These are phyloP conservation scores for Camelina neglecta DNA, from an alignment of 345 rosid genomes.

Conservation along the genomic window DNA sequence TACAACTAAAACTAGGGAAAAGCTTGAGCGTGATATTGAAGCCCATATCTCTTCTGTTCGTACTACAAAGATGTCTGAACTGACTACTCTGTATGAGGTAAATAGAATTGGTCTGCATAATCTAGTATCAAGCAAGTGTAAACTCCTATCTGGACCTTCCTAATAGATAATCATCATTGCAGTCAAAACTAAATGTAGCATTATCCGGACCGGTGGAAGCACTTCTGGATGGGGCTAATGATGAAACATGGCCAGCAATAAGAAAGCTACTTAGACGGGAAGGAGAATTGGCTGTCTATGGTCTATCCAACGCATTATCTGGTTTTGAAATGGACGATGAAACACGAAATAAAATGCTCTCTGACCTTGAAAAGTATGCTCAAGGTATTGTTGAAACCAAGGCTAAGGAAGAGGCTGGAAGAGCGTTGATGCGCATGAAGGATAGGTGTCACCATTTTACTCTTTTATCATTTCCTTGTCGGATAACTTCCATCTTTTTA, in stretches of 20 bases:
- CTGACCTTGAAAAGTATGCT: conserved; percentile 62
- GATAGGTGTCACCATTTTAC: conserved; percentile 63
- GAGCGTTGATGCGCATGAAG: conserved; percentile 88
- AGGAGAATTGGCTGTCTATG: conserved; percentile 71
- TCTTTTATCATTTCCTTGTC: conserved; percentile 32
- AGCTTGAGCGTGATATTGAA: conserved; percentile 86
- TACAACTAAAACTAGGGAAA: conserved; percentile 72
- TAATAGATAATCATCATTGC: conserved; percentile 42
- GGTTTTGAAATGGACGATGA: conserved; percentile 83
- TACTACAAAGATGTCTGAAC: conserved; percentile 78
- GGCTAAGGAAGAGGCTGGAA: conserved; percentile 91
- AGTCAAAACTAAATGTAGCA: conserved; percentile 78
- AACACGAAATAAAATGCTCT: conserved; percentile 65
- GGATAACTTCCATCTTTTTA: conserved; percentile 21
- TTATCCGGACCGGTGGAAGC: conserved; percentile 90
- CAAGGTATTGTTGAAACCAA: conserved; percentile 81
- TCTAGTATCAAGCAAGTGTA: conserved; percentile 21
- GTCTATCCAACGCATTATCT: conserved; percentile 65
- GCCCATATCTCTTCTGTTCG: conserved; percentile 83
- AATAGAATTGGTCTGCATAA: conserved; percentile 13
- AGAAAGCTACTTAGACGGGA: conserved; percentile 72
- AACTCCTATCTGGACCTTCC: conserved; percentile 25
- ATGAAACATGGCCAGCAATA: conserved; percentile 90
- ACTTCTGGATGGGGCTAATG: conserved; percentile 84
- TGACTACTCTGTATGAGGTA: conserved; percentile 82